Evolutionary conservation across 1,139 yeast genomes (phyloP), one percentile per base, ranked within the genome.

Genomic region (Yamadazyma membranifaciens): DNA sequence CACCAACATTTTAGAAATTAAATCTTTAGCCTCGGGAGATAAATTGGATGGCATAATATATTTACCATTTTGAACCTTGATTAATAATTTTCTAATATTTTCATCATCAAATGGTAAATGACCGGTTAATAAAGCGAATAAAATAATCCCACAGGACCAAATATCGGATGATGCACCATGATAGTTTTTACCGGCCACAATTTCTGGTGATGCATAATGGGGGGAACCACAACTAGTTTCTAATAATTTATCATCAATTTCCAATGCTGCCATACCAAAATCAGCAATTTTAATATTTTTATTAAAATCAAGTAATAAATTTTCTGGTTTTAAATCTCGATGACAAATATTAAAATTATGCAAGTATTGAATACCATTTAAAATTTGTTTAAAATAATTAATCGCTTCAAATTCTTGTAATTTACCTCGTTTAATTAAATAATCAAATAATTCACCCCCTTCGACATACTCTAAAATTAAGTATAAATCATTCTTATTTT

Each of bases 251-350:
- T 85, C 95, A 43, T 80, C 78, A 31, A 95, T 83, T 62, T 92
- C 98, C 37, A 92, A 69, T 2, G 98, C 98, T n/a, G 99, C 98
- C 98, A 92, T 94, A 31, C 99, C 99, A 61, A 92, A 92, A 65
- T 92, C 99, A 12, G 99, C 98, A 52, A 92, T 91, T 61, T 92
- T 92, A 62, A 92, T 89, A 60, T 87, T 89, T 49, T 84, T 80
- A 60, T 87, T 78, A 60, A 85, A 83, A 65, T 94, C 98, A 36
- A 92, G 70, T 37, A 92, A 69, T 51, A 92, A 72, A 63, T 92
- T 92, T 60, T 92, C 99, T 0, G 98, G 98, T 61, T 92, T 92
- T 57, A 92, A 74, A 60, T 92, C 99, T 47, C 99, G 81, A 62
- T 92, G 99, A 58, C 92, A 86, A 53, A 92, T 92, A 59, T 92